These are phyloP conservation scores for Toxoplasma gondii DNA, from an alignment of 169 alveolate species.

Conservation along the genomic window DNA sequence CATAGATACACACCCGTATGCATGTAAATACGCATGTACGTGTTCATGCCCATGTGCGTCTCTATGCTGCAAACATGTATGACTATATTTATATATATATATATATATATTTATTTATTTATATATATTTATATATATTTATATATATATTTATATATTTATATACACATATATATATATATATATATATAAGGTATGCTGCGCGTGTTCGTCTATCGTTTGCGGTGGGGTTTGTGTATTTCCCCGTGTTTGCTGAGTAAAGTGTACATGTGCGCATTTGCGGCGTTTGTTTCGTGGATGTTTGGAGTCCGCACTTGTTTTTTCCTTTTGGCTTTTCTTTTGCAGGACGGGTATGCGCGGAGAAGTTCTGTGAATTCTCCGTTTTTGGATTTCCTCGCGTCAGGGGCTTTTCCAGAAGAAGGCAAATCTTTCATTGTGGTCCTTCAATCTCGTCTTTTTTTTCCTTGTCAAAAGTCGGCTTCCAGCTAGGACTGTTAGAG, in stretches of 20 bases:
- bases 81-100: not conserved
- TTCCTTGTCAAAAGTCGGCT: not conserved
- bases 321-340: not conserved
- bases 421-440: not conserved
- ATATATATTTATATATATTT: not conserved
- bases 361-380: not conserved
- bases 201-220: too few relatives aligned
- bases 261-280: not conserved
- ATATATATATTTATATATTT: not conserved
- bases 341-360: constrained; percentile 11
- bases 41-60: too few relatives aligned
- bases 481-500: too few relatives aligned
- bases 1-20: too few relatives aligned
- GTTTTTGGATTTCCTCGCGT: not conserved
- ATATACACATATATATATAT: not conserved
- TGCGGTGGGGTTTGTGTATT: not conserved
- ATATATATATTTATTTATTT: not conserved
- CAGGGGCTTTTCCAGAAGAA: too few relatives aligned
- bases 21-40: too few relatives aligned
- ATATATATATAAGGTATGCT: not conserved
- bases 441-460: not conserved
- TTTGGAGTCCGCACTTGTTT: not conserved
- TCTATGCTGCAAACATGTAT: too few relatives aligned
- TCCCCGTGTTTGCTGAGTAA: not conserved
- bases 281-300: not conserved